These are phyloP conservation scores for Phlyctochytrium planicorne DNA, from an alignment of 192 early-diverging fungal species.

Conservation along the genomic window DNA sequence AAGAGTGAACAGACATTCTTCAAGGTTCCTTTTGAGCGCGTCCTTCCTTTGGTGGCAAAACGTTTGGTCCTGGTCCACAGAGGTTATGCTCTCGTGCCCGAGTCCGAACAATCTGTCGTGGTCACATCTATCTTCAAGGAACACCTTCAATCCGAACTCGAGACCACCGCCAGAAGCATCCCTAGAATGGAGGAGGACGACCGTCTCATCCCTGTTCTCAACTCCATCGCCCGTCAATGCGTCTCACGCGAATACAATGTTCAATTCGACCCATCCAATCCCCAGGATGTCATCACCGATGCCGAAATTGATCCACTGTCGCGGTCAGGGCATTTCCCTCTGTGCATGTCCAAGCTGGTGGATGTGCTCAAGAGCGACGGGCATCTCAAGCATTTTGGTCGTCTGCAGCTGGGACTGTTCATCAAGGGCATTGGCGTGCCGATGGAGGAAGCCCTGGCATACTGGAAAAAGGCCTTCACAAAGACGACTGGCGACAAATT, in stretches of 20 bases:
- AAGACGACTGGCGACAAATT: conserved; percentile 85
- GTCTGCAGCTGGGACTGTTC: conserved; percentile 92
- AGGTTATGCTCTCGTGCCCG: conserved; percentile 60
- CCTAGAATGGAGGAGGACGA: conserved; percentile 91
- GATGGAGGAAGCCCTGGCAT: conserved; percentile 85
- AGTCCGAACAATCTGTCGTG: conserved; percentile 67
- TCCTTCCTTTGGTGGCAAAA: conserved; percentile 36
- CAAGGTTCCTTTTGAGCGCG: conserved; percentile 46
- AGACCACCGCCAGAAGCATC: conserved; percentile 73
- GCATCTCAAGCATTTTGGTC: conserved; percentile 83
- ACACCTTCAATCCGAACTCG: conserved; percentile 52
- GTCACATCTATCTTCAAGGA: conserved; percentile 75
- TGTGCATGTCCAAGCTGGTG: conserved; percentile 89
- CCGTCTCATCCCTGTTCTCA: conserved; percentile 82
- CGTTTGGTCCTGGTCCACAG: conserved; percentile 33
- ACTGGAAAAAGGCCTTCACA: conserved; percentile 85
- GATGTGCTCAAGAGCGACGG: conserved; percentile 64
- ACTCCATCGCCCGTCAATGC: conserved; percentile 82
- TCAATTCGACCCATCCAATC: conserved; percentile 14
- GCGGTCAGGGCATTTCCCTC: conserved; percentile 67
- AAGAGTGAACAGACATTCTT: conserved; percentile 28
- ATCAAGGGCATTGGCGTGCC: conserved; percentile 90
- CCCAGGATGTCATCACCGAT: conserved; percentile 5
- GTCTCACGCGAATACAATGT: conserved; percentile 63
- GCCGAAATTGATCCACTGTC: conserved; percentile 68